Percentiles rank a stretch among this genome's conserved stretches.
Evolutionary conservation across 768 basidiomycete genomes (phyloP).

Genomic region (Kwoniella dejecticola): DNA sequence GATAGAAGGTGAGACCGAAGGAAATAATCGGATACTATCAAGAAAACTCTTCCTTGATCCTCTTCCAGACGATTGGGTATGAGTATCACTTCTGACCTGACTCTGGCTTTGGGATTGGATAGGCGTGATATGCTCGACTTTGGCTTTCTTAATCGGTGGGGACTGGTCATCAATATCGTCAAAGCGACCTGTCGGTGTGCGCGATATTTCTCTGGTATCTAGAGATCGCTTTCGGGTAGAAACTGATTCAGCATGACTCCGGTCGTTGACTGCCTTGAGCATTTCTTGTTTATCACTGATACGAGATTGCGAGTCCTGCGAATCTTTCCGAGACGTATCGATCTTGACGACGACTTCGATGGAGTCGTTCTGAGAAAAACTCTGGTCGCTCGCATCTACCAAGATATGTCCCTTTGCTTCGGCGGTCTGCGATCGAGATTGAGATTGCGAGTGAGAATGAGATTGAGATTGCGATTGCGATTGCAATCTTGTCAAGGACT

Average conservation of each 20-base stretch:
- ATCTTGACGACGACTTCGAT: too few relatives aligned
- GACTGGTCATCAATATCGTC: neutral
- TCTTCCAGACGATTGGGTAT: neutral
- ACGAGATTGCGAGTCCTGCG: too few relatives aligned
- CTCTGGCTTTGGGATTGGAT: slow-evolving; percentile 1
- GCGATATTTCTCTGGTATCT: too few relatives aligned
- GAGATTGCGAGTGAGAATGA: neutral
- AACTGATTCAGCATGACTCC: too few relatives aligned
- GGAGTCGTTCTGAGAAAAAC: neutral
- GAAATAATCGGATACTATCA: slow-evolving; percentile 1
- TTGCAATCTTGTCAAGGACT: neutral
- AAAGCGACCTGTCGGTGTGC: neutral
- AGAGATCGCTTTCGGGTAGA: too few relatives aligned
- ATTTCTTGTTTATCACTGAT: too few relatives aligned
- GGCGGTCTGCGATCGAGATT: neutral
- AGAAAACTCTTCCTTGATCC: slow-evolving; percentile 16
- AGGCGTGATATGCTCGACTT: slow-evolving; percentile 9
- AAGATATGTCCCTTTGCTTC: slow-evolving; percentile 4
- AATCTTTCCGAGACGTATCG: too few relatives aligned
- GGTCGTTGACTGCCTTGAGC: too few relatives aligned
- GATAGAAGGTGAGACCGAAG: neutral
- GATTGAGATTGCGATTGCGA: slow-evolving; percentile 1
- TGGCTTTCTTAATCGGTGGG: slow-evolving; percentile 7
- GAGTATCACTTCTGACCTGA: too few relatives aligned
- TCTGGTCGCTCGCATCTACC: slow-evolving; percentile 8